Evolutionary conservation across 2,329 filamentous ascomycete species (phyloP), one percentile per base, ranked within the genome.

Genomic region (Alternaria rosae): DNA sequence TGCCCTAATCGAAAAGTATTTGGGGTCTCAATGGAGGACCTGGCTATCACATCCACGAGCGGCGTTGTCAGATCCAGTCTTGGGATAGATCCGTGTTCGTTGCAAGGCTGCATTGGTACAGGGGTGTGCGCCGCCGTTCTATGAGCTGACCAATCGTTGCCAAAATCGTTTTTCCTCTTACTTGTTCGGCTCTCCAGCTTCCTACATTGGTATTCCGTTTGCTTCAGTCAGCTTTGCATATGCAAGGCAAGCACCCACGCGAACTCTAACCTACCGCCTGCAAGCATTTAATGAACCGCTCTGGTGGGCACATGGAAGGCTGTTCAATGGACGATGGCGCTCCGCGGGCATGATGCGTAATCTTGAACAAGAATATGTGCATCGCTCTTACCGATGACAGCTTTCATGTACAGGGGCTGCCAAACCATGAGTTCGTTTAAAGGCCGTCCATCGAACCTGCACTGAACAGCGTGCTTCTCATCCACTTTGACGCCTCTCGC

Each of bases 1-100:
- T 8, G 43, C 48, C 11, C 25, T 87, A n/a, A 89, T 91, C 84
- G 78, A 78, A 26, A 67, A 82, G 25, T 81, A 87, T 0, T 76
- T 90, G 35, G 66, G 56, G 5, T n/a, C 26, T n/a, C 43, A 43
- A 17, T 67, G 62, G 66, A 41, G 59, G 45, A 25, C 7, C 17
- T 65, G 52, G 62, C 30, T 63, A n/a, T 48, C 56, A 20, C 54
- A 60, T 25, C 63, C 60, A 20, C 53, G 48, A 38, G 50, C 20
- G 17, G 32, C 2, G 32, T 32, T 50, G 17, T 20, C 28, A 17
- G 28, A 35, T 23, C 6, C 17, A 35, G 13, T 7, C 47, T 50
- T 50, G 17, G 1, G 17, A 21, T 50, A 35, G 47, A 21, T 50
- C 13, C 21, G 21, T 21, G 28, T 23, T 50, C 13, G 11, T 23